Evolutionary conservation across 352 stramenopile species (phyloP).

Genomic region (Pythium folliculosum): DNA sequence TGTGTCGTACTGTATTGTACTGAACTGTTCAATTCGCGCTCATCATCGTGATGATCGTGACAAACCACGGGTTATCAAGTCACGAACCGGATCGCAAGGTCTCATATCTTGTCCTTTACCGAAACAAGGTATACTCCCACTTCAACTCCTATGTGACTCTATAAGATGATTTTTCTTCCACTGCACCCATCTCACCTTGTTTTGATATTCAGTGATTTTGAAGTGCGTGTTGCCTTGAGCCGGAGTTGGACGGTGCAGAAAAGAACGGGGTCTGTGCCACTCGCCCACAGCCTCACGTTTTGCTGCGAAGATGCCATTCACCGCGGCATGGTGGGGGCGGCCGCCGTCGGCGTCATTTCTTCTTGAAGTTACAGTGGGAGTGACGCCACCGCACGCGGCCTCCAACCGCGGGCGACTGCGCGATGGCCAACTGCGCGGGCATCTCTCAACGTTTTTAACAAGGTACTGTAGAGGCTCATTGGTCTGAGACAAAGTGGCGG

Average conservation of each 20-base stretch:
- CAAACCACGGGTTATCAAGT: not conserved
- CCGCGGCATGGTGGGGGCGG: not conserved
- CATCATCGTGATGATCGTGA: slow-evolving; percentile 1
- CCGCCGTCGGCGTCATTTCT: slow-evolving; percentile 3
- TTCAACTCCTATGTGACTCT: not conserved
- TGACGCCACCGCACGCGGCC: slow-evolving; percentile 2
- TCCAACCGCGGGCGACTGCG: not conserved
- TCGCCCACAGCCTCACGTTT: not conserved
- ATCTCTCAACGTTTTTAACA: no score
- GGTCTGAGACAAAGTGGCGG: not conserved
- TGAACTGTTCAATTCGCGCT: not conserved
- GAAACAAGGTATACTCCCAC: not conserved
- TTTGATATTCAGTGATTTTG: not conserved
- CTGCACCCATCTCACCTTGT: not conserved
- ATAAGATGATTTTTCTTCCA: no score
- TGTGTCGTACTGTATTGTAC: no score
- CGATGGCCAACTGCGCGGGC: no score
- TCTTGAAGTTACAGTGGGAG: slow-evolving; percentile 26
- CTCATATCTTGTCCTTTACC: not conserved
- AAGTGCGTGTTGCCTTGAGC: slow-evolving; percentile 1
- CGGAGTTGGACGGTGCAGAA: not conserved
- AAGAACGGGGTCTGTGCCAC: not conserved
- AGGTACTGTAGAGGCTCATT: not conserved
- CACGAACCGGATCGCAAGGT: not conserved
- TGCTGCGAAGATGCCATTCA: not conserved